phyloP scores from a whole-genome alignment of 345 rosid genomes.

The Erucastrum elatum region DNA sequence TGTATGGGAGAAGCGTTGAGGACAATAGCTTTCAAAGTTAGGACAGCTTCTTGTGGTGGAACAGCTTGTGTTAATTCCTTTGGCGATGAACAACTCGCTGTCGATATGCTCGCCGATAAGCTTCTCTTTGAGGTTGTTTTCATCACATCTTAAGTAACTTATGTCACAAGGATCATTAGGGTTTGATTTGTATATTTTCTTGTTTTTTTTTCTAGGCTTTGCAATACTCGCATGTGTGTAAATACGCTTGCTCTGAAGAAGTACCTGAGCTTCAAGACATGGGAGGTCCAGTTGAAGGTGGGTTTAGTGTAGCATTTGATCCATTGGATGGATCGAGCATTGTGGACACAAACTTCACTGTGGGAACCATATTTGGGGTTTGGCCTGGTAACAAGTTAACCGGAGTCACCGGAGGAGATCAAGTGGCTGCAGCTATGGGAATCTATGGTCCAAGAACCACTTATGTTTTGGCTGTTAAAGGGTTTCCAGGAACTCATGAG shows the following conservation, averaged over 20 bases:
- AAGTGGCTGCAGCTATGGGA: slow-evolving; percentile 96
- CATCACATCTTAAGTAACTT: background rate
- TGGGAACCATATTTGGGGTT: slow-evolving; percentile 95
- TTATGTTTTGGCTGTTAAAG: slow-evolving; percentile 84
- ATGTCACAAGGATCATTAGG: background rate
- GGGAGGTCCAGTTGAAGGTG: slow-evolving; percentile 95
- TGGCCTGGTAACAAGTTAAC: slow-evolving; percentile 96
- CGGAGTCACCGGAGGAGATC: slow-evolving; percentile 80
- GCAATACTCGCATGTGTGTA: slow-evolving; percentile 86
- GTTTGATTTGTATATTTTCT: slow-evolving; percentile 1
- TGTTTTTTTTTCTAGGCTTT: slow-evolving; percentile 56
- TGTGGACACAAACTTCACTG: slow-evolving; percentile 83
- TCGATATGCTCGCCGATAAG: slow-evolving; percentile 88
- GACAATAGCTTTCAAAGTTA: slow-evolving; percentile 85
- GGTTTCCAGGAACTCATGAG: slow-evolving; percentile 84
- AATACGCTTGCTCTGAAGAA: slow-evolving; percentile 96
- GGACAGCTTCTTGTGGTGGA: slow-evolving; percentile 98
- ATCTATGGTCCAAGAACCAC: slow-evolving; percentile 94
- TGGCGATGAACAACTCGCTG: slow-evolving; percentile 98
- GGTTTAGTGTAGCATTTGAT: slow-evolving; percentile 91
- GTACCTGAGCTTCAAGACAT: slow-evolving; percentile 93
- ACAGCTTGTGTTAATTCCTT: slow-evolving; percentile 90
- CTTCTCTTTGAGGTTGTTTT: slow-evolving; percentile 83
- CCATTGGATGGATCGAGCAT: slow-evolving; percentile 88
- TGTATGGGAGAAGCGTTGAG: slow-evolving; percentile 97